phyloP scores from a whole-genome alignment of 306 rosid species.

The Glycyrrhiza uralensis region DNA sequence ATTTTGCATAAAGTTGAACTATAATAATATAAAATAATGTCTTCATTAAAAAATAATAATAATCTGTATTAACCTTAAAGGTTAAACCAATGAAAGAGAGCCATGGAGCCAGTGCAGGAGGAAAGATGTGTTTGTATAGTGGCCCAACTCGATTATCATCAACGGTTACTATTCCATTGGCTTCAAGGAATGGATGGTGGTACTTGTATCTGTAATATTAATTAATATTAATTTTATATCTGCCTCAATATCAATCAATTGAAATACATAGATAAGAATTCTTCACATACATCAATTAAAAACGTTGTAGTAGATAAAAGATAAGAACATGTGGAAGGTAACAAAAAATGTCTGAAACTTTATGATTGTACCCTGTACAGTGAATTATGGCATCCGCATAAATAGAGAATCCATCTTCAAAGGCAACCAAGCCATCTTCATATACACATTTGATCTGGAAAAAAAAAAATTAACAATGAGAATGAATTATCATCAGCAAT shows the following conservation, averaged over 20 bases:
- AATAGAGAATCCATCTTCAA: conserved; percentile 39
- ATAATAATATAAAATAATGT: background rate
- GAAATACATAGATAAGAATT: background rate
- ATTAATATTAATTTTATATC: background rate
- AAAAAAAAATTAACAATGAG: background rate
- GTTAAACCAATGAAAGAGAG: conserved; percentile 41
- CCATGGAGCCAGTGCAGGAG: conserved; percentile 40
- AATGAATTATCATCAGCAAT: background rate
- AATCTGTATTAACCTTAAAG: background rate
- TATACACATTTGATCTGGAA: conserved; percentile 22
- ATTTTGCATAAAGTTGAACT: background rate
- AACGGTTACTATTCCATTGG: conserved; percentile 28
- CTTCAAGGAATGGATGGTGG: conserved; percentile 35
- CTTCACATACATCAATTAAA: too few relatives aligned
- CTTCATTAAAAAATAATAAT: background rate
- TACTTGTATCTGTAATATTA: conserved; percentile 35
- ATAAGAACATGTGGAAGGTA: background rate
- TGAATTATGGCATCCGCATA: conserved; percentile 36
- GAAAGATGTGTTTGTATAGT: conserved; percentile 42
- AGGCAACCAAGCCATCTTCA: conserved; percentile 34
- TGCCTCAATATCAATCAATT: background rate
- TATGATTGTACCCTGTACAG: conserved; percentile 34
- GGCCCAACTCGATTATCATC: conserved; percentile 46
- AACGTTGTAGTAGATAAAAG: background rate
- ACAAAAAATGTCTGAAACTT: background rate